These are phyloP conservation scores for Litsea cubeba DNA, from an alignment of 164 flowering plant genomes.

Conservation along the genomic window DNA sequence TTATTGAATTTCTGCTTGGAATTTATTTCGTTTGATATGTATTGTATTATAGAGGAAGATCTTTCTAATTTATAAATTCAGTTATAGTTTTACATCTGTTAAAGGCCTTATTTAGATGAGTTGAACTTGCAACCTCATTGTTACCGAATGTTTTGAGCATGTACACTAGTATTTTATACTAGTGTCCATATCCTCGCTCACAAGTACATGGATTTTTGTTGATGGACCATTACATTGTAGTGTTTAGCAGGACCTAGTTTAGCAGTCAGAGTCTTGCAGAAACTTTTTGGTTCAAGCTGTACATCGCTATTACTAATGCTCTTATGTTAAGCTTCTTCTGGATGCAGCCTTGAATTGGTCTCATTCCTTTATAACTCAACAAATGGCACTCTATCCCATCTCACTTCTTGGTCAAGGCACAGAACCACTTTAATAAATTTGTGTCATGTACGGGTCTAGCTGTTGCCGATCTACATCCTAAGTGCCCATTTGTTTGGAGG, in stretches of 20 bases:
- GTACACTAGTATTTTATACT: neutral
- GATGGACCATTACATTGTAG: neutral
- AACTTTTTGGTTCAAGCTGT: neutral
- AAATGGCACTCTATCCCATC: neutral
- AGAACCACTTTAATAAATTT: too few species aligned
- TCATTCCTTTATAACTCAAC: neutral
- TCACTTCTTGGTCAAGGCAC: too few species aligned
- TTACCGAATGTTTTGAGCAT: neutral
- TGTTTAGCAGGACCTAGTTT: neutral
- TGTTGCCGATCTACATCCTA: too few species aligned
- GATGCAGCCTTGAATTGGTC: neutral
- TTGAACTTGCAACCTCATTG: neutral
- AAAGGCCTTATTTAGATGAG: neutral
- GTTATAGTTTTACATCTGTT: neutral
- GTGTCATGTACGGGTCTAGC: neutral
- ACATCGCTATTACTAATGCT: neutral
- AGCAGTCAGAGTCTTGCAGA: neutral
- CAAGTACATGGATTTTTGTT: neutral
- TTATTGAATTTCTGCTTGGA: neutral
- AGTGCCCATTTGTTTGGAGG: too few species aligned
- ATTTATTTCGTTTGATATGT: neutral
- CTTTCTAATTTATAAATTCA: neutral
- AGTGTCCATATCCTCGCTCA: neutral
- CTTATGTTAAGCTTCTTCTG: neutral
- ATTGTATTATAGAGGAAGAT: slow-evolving; percentile 16